A percentile compares a stretch with the other conserved stretches of the same genome.
These are phyloP conservation scores for Phylloporus sp. DNA, from an alignment of 768 basidiomycete genomes.

Conservation along the genomic window DNA sequence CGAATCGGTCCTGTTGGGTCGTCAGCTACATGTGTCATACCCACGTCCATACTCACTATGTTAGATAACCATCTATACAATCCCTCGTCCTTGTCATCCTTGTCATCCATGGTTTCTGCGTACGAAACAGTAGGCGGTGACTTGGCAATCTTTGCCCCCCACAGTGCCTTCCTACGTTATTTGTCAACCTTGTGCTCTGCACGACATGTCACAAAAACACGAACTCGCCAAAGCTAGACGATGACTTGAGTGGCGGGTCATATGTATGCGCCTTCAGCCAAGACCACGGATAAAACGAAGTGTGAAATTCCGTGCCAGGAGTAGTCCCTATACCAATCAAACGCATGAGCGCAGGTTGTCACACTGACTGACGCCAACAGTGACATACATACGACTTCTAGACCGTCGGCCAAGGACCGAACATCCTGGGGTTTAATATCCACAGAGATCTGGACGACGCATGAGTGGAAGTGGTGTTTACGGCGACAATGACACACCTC, in stretches of 20 bases:
- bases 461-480: neutral
- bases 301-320: conserved; percentile 47
- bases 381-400: conserved; percentile 71
- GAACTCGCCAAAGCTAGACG: conserved; percentile 39
- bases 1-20: conserved; percentile 67
- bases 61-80: conserved; percentile 79
- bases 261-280: conserved; percentile 81
- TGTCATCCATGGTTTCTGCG: conserved; percentile 64
- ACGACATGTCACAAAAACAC: conserved; percentile 16
- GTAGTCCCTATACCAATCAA: conserved; percentile 19
- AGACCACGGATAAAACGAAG: conserved; percentile 83
- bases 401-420: conserved; percentile 53
- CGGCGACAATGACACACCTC: conserved; percentile 44
- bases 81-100: conserved; percentile 58
- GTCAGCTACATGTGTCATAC: neutral
- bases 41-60: conserved; percentile 49
- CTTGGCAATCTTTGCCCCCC: conserved; percentile 74
- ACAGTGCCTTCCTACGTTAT: conserved; percentile 57
- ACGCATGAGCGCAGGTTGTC: neutral
- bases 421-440: conserved; percentile 65
- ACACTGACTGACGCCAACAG: neutral
- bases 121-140: conserved; percentile 74
- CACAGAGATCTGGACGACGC: conserved; percentile 58
- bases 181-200: neutral
- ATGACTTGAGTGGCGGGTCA: conserved; percentile 53